These are phyloP conservation scores for Apiospora malaysiana DNA, from an alignment of 2,329 filamentous ascomycete species.

Conservation along the genomic window DNA sequence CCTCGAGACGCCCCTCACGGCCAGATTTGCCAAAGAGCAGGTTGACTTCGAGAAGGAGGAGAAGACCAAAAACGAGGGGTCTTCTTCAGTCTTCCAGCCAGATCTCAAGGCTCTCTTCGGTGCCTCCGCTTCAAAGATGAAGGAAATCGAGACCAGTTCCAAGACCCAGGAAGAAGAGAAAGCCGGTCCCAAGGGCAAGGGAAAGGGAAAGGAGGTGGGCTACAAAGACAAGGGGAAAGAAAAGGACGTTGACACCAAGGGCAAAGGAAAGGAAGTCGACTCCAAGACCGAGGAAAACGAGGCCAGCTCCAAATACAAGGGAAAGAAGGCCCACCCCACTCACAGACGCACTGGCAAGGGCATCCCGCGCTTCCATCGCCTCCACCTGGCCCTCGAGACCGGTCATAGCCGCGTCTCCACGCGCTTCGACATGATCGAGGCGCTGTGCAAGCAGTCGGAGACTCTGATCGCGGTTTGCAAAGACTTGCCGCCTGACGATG, in stretches of 20 bases:
- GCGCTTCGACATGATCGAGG: constrained; percentile 16
- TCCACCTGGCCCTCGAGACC: background rate
- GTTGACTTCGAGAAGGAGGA: background rate
- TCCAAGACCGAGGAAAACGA: background rate
- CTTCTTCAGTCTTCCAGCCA: background rate
- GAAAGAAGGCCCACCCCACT: background rate
- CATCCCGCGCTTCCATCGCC: background rate
- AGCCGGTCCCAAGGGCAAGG: background rate
- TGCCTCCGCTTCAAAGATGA: background rate
- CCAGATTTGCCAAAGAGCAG: background rate
- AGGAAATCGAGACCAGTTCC: too few relatives aligned
- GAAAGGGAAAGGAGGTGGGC: too few relatives aligned
- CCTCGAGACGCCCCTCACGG: constrained; percentile 19
- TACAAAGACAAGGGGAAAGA: too few relatives aligned
- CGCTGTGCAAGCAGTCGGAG: constrained; percentile 31
- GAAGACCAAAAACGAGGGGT: background rate
- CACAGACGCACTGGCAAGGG: background rate
- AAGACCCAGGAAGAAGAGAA: background rate
- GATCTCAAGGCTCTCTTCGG: background rate
- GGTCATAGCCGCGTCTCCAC: background rate
- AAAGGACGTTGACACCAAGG: background rate
- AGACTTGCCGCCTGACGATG: constrained; percentile 48
- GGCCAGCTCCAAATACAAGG: too few relatives aligned
- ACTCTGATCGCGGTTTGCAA: constrained; percentile 48
- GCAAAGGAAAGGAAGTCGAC: background rate